Evolutionary conservation across 805 yeast genomes (phyloP).

Genomic region (Peterozyma xylosa): DNA sequence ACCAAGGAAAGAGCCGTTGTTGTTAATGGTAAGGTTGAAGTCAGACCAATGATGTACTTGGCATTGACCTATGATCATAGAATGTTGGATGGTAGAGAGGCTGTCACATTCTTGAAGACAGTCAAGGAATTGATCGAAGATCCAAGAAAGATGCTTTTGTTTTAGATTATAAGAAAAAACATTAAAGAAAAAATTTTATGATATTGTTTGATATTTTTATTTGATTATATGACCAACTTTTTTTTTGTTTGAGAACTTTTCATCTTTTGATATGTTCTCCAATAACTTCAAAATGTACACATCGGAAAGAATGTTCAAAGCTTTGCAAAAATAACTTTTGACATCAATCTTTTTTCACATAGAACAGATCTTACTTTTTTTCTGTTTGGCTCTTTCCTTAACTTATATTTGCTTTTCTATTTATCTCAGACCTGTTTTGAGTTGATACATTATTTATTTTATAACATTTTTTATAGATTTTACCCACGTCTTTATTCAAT

Average conservation of each 20-base stretch:
- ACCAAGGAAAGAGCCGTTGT: conserved; percentile 96
- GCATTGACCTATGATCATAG: conserved; percentile 98
- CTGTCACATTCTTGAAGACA: conserved; percentile 91
- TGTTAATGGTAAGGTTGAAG: conserved; percentile 89
- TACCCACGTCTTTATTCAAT: too few relatives aligned
- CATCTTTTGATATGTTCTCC: background rate
- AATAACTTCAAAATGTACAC: too few relatives aligned
- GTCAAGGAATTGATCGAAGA: conserved; percentile 97
- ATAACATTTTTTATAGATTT: too few relatives aligned
- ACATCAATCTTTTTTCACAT: too few relatives aligned
- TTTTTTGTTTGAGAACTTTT: background rate
- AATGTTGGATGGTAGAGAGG: conserved; percentile 97
- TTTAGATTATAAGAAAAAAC: conserved; percentile 14
- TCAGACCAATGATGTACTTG: conserved; percentile 99
- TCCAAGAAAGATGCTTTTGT: conserved; percentile 93
- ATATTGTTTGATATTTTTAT: background rate
- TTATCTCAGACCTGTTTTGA: too few relatives aligned
- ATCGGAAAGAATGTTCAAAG: too few relatives aligned
- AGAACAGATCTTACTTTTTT: too few relatives aligned
- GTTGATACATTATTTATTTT: too few relatives aligned
- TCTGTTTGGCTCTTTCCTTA: too few relatives aligned
- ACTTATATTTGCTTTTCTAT: too few relatives aligned
- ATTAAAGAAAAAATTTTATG: background rate
- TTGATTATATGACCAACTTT: background rate
- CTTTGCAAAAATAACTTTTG: too few relatives aligned